A percentile compares a stretch with the other conserved stretches of the same genome.
These are phyloP conservation scores for Saturnispora ahearnii DNA, from an alignment of 805 yeast genomes.

Conservation along the genomic window DNA sequence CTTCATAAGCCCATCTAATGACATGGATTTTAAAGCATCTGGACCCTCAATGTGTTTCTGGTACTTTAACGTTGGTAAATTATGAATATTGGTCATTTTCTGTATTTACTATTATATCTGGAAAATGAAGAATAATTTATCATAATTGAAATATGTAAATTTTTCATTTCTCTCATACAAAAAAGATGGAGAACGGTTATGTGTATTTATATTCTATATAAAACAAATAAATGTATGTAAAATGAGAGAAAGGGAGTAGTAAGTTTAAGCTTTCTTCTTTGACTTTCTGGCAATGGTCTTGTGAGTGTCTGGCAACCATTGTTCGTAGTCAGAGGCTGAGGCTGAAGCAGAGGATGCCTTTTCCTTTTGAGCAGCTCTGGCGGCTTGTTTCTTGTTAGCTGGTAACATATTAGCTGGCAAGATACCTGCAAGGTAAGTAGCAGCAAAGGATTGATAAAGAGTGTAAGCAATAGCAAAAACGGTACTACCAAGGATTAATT, in stretches of 20 bases:
- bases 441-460: slow-evolving; percentile 36
- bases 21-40: slow-evolving; percentile 1
- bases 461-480: slow-evolving; percentile 43
- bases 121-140: neutral
- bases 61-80: neutral
- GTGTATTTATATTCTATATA: neutral
- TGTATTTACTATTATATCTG: neutral
- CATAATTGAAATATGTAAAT: neutral
- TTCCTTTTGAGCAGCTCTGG: slow-evolving; percentile 21
- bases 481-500: slow-evolving; percentile 41
- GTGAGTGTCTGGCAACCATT: slow-evolving; percentile 55
- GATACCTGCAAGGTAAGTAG: slow-evolving; percentile 36
- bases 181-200: neutral
- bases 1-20: slow-evolving; percentile 1
- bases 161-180: neutral
- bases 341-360: slow-evolving; percentile 20
- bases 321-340: slow-evolving; percentile 28
- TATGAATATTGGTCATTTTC: slow-evolving; percentile 1
- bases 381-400: slow-evolving; percentile 18
- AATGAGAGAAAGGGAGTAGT: too few species aligned
- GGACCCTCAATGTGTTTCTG: neutral
- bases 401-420: slow-evolving; percentile 25
- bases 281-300: slow-evolving; percentile 28
- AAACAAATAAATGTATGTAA: neutral
- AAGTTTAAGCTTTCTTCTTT: slow-evolving; percentile 17